Evolutionary conservation across 306 rosid genomes (phyloP).

Genomic region (Cotoneaster glaucophyllus): DNA sequence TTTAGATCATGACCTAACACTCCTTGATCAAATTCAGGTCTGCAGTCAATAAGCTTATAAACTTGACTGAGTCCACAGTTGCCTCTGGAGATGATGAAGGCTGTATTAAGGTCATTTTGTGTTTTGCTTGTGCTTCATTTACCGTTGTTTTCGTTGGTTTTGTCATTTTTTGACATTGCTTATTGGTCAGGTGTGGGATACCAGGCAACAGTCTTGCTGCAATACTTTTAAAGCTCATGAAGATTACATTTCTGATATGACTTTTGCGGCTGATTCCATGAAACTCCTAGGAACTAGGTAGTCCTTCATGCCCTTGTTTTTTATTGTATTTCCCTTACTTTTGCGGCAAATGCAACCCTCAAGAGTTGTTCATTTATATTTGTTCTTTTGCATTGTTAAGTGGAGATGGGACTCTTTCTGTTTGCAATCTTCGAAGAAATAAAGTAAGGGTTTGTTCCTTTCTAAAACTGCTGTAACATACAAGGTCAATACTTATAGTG

Average conservation of each 20-base stretch:
- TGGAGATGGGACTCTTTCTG: conserved; percentile 95
- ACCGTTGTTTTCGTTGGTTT: background rate
- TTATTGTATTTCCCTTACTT: background rate
- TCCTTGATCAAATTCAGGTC: conserved; percentile 29
- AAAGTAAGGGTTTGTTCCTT: conserved; percentile 40
- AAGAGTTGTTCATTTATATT: background rate
- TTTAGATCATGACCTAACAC: background rate
- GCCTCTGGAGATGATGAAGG: conserved; percentile 93
- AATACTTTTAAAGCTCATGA: conserved; percentile 61
- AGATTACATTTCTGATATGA: conserved; percentile 81
- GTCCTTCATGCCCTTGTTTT: background rate
- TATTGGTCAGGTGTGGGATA: conserved; percentile 75
- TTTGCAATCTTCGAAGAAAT: conserved; percentile 78
- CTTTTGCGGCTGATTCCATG: conserved; percentile 69
- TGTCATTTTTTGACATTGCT: background rate
- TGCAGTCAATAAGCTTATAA: conserved; percentile 69
- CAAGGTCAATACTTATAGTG: background rate
- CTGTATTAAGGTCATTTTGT: conserved; percentile 59
- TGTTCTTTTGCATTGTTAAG: conserved; percentile 32
- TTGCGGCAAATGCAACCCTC: background rate
- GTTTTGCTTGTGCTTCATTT: conserved; percentile 4
- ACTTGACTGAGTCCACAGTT: conserved; percentile 58
- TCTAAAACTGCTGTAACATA: background rate
- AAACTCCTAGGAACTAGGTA: conserved; percentile 84
- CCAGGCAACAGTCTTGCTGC: conserved; percentile 75